Evolutionary conservation across 208 protist species (phyloP).

Genomic region (Lotmaria passim): DNA sequence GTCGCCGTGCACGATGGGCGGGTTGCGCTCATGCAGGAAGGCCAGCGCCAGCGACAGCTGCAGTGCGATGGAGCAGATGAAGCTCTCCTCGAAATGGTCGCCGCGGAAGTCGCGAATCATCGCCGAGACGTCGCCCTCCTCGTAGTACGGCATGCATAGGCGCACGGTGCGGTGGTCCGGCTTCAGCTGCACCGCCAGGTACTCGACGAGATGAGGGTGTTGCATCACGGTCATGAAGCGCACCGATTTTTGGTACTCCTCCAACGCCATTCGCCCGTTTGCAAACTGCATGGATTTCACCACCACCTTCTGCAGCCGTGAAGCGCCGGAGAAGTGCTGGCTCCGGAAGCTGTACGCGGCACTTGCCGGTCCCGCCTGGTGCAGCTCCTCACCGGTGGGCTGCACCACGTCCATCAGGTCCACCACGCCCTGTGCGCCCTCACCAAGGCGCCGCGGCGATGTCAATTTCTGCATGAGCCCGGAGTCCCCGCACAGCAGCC

Average conservation of each 20-base stretch:
- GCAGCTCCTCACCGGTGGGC: slow-evolving; percentile 36
- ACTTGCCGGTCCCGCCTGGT: slow-evolving; percentile 30
- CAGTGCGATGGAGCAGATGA: slow-evolving; percentile 62
- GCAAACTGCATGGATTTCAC: slow-evolving; percentile 67
- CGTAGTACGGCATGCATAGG: slow-evolving; percentile 83
- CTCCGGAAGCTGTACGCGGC: slow-evolving; percentile 34
- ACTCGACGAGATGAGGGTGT: slow-evolving; percentile 72
- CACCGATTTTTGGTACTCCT: slow-evolving; percentile 69
- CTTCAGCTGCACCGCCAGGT: slow-evolving; percentile 71
- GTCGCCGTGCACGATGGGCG: slow-evolving; percentile 83
- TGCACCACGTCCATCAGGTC: slow-evolving; percentile 46
- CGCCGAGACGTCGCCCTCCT: slow-evolving; percentile 58
- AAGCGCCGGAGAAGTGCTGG: slow-evolving; percentile 28
- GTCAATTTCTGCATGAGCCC: slow-evolving; percentile 53
- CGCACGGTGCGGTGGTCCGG: slow-evolving; percentile 49
- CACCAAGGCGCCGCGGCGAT: slow-evolving; percentile 41
- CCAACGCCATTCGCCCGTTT: slow-evolving; percentile 31
- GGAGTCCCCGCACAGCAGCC: slow-evolving; percentile 75
- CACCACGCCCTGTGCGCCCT: slow-evolving; percentile 74
- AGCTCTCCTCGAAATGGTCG: slow-evolving; percentile 54
- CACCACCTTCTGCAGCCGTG: slow-evolving; percentile 45
- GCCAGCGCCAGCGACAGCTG: slow-evolving; percentile 60
- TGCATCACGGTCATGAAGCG: slow-evolving; percentile 74
- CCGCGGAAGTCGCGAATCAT: slow-evolving; percentile 53
- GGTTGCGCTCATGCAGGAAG: slow-evolving; percentile 80